Base-by-base conservation (phyloP, 331 rosid species). In the Malus hybrid region DNA sequence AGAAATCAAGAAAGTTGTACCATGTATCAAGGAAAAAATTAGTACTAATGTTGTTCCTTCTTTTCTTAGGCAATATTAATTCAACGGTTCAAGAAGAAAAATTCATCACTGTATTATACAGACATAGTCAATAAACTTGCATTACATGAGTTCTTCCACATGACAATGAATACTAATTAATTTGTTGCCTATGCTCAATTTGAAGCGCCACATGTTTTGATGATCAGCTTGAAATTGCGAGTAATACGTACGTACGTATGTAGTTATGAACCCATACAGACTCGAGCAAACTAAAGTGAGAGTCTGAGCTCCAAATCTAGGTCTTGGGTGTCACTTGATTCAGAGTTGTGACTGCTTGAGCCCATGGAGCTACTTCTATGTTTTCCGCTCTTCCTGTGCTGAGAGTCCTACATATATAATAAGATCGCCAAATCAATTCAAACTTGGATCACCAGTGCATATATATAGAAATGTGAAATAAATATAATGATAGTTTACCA, bases 271-370 rank as follows among this genome's bases (percentile, higher is more conserved):
- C 67, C 18, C 67, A 5, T 59, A 64, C 59, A 20, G 52, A 42
- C 14, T 42, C 48, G 14, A 42, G 48, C 48, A 10, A 42, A 42
- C 16, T 76, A 90, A 75, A 89, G 94, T 66, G 97, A 90, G 59
- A 94, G 80, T 86, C 96, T 88, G 78, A 94, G 91, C 91, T 94
- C 99, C 92, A 94, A 85, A 87, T 94, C 99, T 64, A 89, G 87
- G 69, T 94, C 97, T 81, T 92, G 90, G 80, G 75, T 84, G 48
- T 95, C 99, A 76, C 91, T 92, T 81, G 95, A 86, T 81, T 94
- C 96, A 73, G 97, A 94, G 74, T 91, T 91, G 78, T 87, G 96
- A 75, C 95, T 91, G 87, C 91, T 88, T 63, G 90, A 91, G 1
- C 87, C 87, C 82, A 74, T 50, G 4, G 92, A 88, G 44, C 88